A percentile compares a stretch with the other conserved stretches of the same genome.
Conservation (phyloP, 345 rosid genomes). For the Lenwebbia sp. region DNA sequence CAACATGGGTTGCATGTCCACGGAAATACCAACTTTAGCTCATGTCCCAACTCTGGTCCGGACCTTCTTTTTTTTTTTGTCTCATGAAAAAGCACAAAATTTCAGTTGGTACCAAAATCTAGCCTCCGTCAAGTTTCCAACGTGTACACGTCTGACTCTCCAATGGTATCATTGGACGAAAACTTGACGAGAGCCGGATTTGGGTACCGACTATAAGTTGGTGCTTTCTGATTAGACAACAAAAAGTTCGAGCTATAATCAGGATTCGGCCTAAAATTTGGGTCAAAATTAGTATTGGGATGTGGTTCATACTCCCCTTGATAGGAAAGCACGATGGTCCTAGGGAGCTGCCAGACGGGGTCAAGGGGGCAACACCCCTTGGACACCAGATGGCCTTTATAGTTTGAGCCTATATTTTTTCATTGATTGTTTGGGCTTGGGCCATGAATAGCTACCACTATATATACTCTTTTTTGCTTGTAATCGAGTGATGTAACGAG, state of each 20-base stretch:
- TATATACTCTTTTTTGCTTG: too few relatives aligned
- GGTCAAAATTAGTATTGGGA: too few relatives aligned
- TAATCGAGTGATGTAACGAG: too few relatives aligned
- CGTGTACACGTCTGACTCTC: background rate
- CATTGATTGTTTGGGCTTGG: too few relatives aligned
- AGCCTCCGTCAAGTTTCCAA: background rate
- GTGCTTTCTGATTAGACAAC: background rate
- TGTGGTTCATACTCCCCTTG: too few relatives aligned
- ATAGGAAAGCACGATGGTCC: too few relatives aligned
- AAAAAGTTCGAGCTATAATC: background rate
- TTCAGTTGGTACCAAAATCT: background rate
- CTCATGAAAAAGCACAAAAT: background rate
- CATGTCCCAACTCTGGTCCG: background rate
- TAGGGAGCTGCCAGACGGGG: too few relatives aligned
- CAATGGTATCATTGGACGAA: background rate
- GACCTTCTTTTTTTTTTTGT: background rate
- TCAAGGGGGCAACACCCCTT: too few relatives aligned
- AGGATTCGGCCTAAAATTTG: background rate
- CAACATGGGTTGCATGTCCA: background rate
- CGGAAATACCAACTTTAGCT: background rate
- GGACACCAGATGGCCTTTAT: too few relatives aligned
- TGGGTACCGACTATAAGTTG: background rate
- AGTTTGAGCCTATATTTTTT: too few relatives aligned
- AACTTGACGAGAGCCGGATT: rapidly evolving
- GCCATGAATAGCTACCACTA: too few relatives aligned